Evolutionary conservation across 495 filamentous ascomycete genomes (phyloP).

Genomic region (Cryomyces minteri): DNA sequence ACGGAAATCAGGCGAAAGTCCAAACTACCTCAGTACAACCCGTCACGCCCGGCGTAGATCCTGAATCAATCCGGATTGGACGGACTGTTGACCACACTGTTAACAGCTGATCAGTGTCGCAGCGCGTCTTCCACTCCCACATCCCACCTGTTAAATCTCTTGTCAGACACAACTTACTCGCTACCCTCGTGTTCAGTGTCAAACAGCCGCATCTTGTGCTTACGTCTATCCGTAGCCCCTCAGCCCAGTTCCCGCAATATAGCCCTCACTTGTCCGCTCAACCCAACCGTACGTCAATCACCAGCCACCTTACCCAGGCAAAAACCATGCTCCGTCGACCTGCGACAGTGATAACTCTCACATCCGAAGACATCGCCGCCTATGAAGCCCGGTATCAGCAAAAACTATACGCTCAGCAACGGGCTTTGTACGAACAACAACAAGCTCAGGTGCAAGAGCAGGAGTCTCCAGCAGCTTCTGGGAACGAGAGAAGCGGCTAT

Average conservation of each 20-base stretch:
- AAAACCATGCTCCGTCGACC: slow-evolving; percentile 10
- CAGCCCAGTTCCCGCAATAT: not conserved
- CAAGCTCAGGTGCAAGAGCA: slow-evolving; percentile 5
- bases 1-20: no score
- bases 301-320: not conserved
- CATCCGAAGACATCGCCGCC: slow-evolving; percentile 7
- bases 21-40: no score
- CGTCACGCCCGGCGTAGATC: no score
- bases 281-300: not conserved
- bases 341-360: slow-evolving; percentile 10
- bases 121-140: not conserved
- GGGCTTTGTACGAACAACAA: not conserved
- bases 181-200: not conserved
- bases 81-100: no score
- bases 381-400: slow-evolving; percentile 8
- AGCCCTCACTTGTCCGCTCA: not conserved
- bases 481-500: not conserved
- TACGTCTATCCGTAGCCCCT: not conserved
- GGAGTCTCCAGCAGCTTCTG: not conserved
- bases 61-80: no score
- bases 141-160: not conserved
- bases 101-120: not conserved
- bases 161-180: not conserved
- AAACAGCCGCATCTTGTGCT: not conserved
- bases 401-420: not conserved